A percentile compares a stretch with the other conserved stretches of the same genome.
These are phyloP conservation scores for Fusarium haematococcum DNA, from an alignment of 2,329 filamentous ascomycete species.

Conservation along the genomic window DNA sequence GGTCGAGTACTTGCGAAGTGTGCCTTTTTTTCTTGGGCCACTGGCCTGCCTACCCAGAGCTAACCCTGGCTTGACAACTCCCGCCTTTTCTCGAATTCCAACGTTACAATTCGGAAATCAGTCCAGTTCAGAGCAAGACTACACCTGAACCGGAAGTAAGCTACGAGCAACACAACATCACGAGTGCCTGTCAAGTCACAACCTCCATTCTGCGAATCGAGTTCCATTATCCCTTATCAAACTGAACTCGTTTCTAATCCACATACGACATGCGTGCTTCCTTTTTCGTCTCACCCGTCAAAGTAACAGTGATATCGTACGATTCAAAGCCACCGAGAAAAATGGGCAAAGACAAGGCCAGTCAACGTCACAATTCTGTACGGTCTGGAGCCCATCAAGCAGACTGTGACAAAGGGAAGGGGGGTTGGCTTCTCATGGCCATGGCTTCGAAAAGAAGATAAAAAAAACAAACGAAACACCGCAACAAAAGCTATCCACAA, in stretches of 20 bases:
- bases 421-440: slow-evolving; percentile 41
- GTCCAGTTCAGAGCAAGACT: not conserved
- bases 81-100: not conserved
- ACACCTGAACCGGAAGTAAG: not conserved
- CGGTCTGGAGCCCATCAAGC: slow-evolving; percentile 38
- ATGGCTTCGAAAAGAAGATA: slow-evolving; percentile 40
- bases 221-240: slow-evolving; percentile 22
- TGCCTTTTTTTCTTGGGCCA: too few species aligned
- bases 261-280: slow-evolving; percentile 9
- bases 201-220: not conserved
- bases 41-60: not conserved
- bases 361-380: slow-evolving; percentile 38
- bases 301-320: slow-evolving; percentile 23
- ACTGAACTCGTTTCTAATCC: slow-evolving; percentile 31
- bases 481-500: slow-evolving; percentile 43
- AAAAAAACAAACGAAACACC: slow-evolving; percentile 30
- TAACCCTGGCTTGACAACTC: not conserved
- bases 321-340: slow-evolving; percentile 21
- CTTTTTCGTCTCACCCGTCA: slow-evolving; percentile 5
- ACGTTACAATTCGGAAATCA: not conserved
- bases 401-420: slow-evolving; percentile 32
- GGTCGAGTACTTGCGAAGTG: too few species aligned
- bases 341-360: slow-evolving; percentile 28
- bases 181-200: not conserved
- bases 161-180: not conserved